Evolutionary conservation across 2,329 filamentous ascomycete genomes (phyloP).

Genomic region (Epichloe bromicola): DNA sequence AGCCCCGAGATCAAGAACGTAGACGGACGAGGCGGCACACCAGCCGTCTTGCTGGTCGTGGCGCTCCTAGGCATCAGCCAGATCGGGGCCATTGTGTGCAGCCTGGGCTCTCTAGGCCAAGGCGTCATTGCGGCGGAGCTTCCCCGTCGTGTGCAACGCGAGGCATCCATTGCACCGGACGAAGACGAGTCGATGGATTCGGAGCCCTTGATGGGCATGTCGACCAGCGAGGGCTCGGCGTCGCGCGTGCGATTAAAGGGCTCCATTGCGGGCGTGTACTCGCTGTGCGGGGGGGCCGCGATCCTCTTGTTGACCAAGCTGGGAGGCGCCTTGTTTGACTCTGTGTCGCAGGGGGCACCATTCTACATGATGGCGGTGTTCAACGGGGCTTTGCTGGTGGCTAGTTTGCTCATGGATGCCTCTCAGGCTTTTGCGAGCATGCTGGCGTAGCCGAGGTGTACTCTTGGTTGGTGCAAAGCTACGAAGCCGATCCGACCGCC

Average conservation of each 20-base stretch:
- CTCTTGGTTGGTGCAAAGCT: no score
- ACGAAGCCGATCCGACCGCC: no score
- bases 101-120: slow-evolving; percentile 72
- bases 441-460: background rate
- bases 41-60: slow-evolving; percentile 61
- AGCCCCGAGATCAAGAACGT: slow-evolving; percentile 61
- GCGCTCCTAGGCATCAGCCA: slow-evolving; percentile 80
- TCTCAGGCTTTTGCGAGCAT: slow-evolving; percentile 22
- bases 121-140: slow-evolving; percentile 53
- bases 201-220: slow-evolving; percentile 25
- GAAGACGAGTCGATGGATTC: slow-evolving; percentile 23
- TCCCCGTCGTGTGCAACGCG: slow-evolving; percentile 12
- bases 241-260: slow-evolving; percentile 62
- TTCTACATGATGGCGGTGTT: slow-evolving; percentile 93
- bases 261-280: slow-evolving; percentile 89
- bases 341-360: slow-evolving; percentile 57
- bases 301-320: slow-evolving; percentile 87
- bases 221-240: slow-evolving; percentile 19
- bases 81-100: slow-evolving; percentile 93
- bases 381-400: slow-evolving; percentile 58
- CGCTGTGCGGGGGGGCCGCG: slow-evolving; percentile 75
- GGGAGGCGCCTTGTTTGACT: slow-evolving; percentile 78
- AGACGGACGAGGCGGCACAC: slow-evolving; percentile 52
- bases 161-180: slow-evolving; percentile 19
- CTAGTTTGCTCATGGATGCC: slow-evolving; percentile 38